phyloP scores from a whole-genome alignment of 805 yeast species.

The Barnettozyma pratensis region DNA sequence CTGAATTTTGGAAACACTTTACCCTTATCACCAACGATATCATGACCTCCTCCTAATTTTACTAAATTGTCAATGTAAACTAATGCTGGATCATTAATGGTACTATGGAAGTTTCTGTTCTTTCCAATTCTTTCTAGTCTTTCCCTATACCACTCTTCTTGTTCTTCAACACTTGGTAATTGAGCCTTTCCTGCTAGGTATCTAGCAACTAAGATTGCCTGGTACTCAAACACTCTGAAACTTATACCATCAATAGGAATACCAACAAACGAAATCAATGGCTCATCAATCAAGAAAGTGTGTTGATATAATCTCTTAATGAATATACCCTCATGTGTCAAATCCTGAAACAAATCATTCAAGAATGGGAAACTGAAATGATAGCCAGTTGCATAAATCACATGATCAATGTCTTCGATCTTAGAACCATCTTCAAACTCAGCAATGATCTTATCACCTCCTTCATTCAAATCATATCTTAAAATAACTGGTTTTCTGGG shows the following conservation, averaged over 20 bases:
- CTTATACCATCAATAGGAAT: slow-evolving; percentile 34
- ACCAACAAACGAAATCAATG: slow-evolving; percentile 40
- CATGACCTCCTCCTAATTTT: slow-evolving; percentile 22
- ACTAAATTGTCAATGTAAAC: slow-evolving; percentile 21
- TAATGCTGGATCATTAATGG: slow-evolving; percentile 28
- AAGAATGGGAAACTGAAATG: slow-evolving; percentile 32
- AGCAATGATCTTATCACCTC: slow-evolving; percentile 22
- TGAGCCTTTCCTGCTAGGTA: slow-evolving; percentile 37
- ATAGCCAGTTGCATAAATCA: slow-evolving; percentile 72
- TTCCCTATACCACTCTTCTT: slow-evolving; percentile 29
- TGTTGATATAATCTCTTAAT: slow-evolving; percentile 37
- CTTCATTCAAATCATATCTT: not conserved
- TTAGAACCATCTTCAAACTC: slow-evolving; percentile 40
- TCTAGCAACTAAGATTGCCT: slow-evolving; percentile 49
- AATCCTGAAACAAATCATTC: slow-evolving; percentile 25
- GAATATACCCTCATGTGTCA: slow-evolving; percentile 13
- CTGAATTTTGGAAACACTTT: slow-evolving; percentile 3
- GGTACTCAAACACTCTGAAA: slow-evolving; percentile 44
- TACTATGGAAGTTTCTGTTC: slow-evolving; percentile 25
- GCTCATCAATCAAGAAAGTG: slow-evolving; percentile 39
- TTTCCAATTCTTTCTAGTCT: slow-evolving; percentile 17
- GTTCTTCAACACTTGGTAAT: slow-evolving; percentile 37
- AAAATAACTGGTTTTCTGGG: slow-evolving; percentile 3
- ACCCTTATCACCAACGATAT: not conserved
- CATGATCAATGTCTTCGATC: slow-evolving; percentile 39